Percentiles rank a stretch among this genome's conserved stretches.
Conservation (phyloP, 805 yeast genomes). For the Candida nanaspora region DNA sequence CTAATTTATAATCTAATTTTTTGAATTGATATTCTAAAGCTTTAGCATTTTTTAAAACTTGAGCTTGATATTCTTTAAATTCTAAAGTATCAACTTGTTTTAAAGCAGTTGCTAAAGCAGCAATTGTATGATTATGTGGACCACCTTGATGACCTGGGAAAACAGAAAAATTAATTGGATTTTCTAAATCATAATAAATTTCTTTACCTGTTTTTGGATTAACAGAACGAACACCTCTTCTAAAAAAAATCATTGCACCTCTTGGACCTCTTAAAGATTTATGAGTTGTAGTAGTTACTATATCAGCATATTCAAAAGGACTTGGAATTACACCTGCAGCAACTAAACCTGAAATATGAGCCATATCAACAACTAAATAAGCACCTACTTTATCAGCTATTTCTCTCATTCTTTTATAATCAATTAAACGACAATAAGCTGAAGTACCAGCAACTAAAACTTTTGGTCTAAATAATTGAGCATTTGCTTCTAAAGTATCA, state of each 20-base stretch:
- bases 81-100: conserved; percentile 91
- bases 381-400: conserved; percentile 98
- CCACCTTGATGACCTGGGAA: conserved; percentile 99
- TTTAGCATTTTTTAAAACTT: conserved; percentile 85
- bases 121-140: conserved; percentile 98
- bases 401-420: conserved; percentile 92
- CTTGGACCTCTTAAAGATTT: conserved; percentile 98
- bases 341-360: conserved; percentile 93
- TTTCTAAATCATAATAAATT: conserved; percentile 83
- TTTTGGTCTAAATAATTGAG: conserved; percentile 90
- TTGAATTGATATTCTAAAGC: conserved; percentile 71
- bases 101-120: conserved; percentile 94
- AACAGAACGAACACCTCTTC: conserved; percentile 87
- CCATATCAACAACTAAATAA: conserved; percentile 94
- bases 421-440: conserved; percentile 94
- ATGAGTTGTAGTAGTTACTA: conserved; percentile 98
- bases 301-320: conserved; percentile 95
- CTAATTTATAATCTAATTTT: conserved; percentile 68
- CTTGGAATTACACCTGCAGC: conserved; percentile 95
- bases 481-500: conserved; percentile 88
- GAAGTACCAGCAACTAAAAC: conserved; percentile 96
- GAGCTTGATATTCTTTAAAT: conserved; percentile 82
- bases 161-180: conserved; percentile 93
- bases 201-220: conserved; percentile 91
- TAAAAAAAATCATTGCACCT: conserved; percentile 99